These are phyloP conservation scores for Aspergillus ostianus DNA, from an alignment of 495 filamentous ascomycete species.

Conservation along the genomic window DNA sequence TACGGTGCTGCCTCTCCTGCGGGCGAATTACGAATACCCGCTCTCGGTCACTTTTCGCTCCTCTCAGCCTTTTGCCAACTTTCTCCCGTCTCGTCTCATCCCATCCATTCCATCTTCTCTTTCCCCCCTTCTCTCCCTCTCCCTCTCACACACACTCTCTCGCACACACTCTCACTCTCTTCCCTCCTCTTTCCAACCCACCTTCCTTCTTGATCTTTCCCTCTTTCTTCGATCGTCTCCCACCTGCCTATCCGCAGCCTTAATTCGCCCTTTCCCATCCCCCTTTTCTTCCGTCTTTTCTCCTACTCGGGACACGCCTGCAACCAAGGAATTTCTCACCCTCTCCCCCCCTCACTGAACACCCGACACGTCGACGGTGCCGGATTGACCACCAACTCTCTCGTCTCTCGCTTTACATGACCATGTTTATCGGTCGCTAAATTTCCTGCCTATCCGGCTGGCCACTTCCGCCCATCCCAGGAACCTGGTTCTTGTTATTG, in stretches of 20 bases:
- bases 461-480: conserved; percentile 17
- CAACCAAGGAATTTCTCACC: background rate
- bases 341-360: conserved; percentile 10
- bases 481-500: conserved; percentile 11
- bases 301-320: background rate
- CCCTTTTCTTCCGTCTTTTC: too few relatives aligned
- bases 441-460: conserved; percentile 29
- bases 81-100: conserved; percentile 2
- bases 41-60: background rate
- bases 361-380: conserved; percentile 14
- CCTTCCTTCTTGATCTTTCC: background rate
- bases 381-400: conserved; percentile 11
- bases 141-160: too few relatives aligned
- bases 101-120: background rate
- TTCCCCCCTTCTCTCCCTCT: conserved; percentile 6
- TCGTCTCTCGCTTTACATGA: conserved; percentile 14
- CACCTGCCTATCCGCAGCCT: conserved; percentile 20
- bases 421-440: conserved; percentile 28
- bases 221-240: conserved; percentile 3
- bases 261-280: conserved; percentile 5
- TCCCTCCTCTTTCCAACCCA: conserved; percentile 1
- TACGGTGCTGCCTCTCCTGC: too few relatives aligned
- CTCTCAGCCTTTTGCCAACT: conserved; percentile 2
- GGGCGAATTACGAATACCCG: background rate
- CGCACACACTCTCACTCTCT: too few relatives aligned